These are phyloP conservation scores for Ceratobasidium papillatum DNA, from an alignment of 1,284 basidiomycete species.

Conservation along the genomic window DNA sequence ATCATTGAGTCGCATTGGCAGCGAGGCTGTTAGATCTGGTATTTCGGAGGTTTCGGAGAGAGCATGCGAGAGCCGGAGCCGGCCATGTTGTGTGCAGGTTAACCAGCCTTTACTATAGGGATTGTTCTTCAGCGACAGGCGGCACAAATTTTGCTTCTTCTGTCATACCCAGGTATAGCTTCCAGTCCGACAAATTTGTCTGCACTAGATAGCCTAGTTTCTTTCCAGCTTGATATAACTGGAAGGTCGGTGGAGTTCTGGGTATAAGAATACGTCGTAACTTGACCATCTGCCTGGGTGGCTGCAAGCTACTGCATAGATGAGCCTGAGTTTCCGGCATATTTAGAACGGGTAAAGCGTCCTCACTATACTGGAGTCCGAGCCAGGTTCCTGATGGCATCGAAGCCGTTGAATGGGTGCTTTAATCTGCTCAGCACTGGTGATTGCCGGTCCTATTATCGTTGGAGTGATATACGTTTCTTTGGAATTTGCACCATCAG, in stretches of 20 bases:
- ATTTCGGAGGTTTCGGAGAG: slow-evolving; percentile 43
- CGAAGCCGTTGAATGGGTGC: slow-evolving; percentile 21
- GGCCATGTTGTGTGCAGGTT: slow-evolving; percentile 77
- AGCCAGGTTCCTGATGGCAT: slow-evolving; percentile 7
- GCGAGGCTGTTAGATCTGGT: slow-evolving; percentile 50
- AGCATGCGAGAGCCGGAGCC: slow-evolving; percentile 61
- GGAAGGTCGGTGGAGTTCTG: slow-evolving; percentile 5
- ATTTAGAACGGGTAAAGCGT: background rate
- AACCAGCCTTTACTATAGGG: slow-evolving; percentile 53
- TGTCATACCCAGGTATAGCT: slow-evolving; percentile 56
- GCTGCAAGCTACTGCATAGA: slow-evolving; percentile 30
- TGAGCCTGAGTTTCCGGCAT: slow-evolving; percentile 4
- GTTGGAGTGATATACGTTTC: slow-evolving; percentile 8
- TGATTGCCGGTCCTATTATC: background rate
- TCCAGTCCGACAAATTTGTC: slow-evolving; percentile 70
- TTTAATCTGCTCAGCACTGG: background rate
- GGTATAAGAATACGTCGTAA: slow-evolving; percentile 14
- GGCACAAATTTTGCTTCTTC: background rate
- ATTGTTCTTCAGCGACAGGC: background rate
- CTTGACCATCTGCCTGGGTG: slow-evolving; percentile 5
- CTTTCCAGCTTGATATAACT: slow-evolving; percentile 17
- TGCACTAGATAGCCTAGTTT: slow-evolving; percentile 45
- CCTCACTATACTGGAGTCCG: slow-evolving; percentile 31
- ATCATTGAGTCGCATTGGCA: slow-evolving; percentile 70
- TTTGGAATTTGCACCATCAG: background rate